Conservation (phyloP, 176 grass and related monocot species). For the Bolboschoenus planiculmis region DNA sequence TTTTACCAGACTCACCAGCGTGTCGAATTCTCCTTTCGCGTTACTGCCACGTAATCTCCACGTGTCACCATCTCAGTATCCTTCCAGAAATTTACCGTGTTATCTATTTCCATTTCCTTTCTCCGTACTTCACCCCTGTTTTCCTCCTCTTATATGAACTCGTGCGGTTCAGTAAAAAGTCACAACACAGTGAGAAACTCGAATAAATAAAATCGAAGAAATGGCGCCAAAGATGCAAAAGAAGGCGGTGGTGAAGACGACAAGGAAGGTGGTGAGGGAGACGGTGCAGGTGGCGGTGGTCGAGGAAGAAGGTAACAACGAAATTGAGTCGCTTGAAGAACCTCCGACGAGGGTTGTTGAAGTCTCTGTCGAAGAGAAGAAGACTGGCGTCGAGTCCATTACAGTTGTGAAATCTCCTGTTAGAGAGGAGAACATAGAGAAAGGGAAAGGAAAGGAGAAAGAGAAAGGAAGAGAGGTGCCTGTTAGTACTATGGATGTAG, state of each 20-base stretch:
- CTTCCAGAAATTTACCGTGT: not conserved
- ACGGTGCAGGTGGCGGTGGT: conserved; percentile 34
- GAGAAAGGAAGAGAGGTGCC: not conserved
- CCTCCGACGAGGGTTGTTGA: conserved; percentile 23
- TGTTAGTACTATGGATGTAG: not conserved
- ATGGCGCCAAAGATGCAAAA: conserved; percentile 44
- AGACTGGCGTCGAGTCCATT: not conserved
- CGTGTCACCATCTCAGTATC: not conserved
- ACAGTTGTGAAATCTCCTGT: not conserved
- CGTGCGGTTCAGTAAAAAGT: not conserved
- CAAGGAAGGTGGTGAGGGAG: conserved; percentile 40
- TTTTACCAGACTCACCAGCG: not conserved
- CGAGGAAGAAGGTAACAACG: not conserved
- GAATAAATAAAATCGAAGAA: not conserved
- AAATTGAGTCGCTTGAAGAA: not conserved
- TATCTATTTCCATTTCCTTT: not conserved
- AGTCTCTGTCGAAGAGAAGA: conserved; percentile 20
- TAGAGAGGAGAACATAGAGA: not conserved
- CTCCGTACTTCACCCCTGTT: not conserved
- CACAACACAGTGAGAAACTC: not conserved
- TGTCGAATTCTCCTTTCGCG: not conserved
- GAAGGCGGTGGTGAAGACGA: conserved; percentile 35
- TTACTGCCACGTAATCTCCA: not conserved
- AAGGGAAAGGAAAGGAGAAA: not conserved
- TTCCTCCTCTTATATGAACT: not conserved